Base-by-base conservation (phyloP, 352 stramenopile species). In the Phytophthora palmivora region DNA sequence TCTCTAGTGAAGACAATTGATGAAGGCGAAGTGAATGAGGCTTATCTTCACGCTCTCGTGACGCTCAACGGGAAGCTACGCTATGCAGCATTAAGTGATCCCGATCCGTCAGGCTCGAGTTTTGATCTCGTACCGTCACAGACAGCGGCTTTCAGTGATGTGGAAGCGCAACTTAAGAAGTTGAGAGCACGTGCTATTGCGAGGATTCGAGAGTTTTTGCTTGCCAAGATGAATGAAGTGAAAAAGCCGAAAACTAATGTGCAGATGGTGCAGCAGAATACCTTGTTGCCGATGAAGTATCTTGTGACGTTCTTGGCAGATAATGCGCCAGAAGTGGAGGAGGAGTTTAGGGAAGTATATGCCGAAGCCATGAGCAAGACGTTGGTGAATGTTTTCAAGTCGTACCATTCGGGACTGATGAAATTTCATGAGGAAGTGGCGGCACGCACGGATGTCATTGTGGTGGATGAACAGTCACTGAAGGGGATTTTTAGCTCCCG, bases 191-290 rank as follows among this genome's bases (percentile, higher is more conserved):
- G 91, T 42, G 87, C 92, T 2, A 74, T 90, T 51, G 70, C 73
- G 7, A 80, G 80, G 14, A 91, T 95, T 28, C 81, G 96, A 26
- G 92, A 98, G 50, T 99, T 98, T 58, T 95, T 99, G 43, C 78
- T 98, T 50, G 74, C 88, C 55, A 87, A 95, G 63, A 96, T 98
- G 69, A 88, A 88, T 50, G 88, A 96, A 51, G 79, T 99, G n/a
- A 92, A 96, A 69, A 96, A 96, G 58, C 92, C 96, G 32, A 98
- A 99, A 78, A 99, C 97, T 1, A 99, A 99, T 78, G 91, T 99
- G 50, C 94, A 98, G 61, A 99, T 99, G 82, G 87, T 99, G 55
- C 97, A 99, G 80, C 94, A 98, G 50, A 97, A 98, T 74, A 92
- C 91, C 36, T 80, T 99, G 48, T 78, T 99, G 45, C 96, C 97